Evolutionary conservation across 2,329 filamentous ascomycete genomes (phyloP).

Genomic region (Cadophora malorum): DNA sequence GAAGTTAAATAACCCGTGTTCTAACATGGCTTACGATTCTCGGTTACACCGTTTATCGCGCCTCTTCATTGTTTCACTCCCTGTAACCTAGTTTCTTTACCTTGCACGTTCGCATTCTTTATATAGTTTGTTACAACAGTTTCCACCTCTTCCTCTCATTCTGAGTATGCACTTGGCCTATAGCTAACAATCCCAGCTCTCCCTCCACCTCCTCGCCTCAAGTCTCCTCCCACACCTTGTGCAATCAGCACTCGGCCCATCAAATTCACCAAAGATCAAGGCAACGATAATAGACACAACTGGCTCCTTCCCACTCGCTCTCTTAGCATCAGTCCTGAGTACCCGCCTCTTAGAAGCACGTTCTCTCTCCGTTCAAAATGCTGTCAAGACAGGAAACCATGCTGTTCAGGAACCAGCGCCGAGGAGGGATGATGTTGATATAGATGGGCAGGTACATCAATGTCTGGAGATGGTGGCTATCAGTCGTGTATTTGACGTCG

Average conservation of each 20-base stretch:
- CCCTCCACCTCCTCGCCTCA: conserved; percentile 40
- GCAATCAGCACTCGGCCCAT: neutral
- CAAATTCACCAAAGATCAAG: conserved; percentile 28
- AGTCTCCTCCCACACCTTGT: conserved; percentile 32
- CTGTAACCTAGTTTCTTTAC: no score
- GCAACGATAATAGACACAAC: conserved; percentile 43
- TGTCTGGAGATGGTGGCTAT: conserved; percentile 59
- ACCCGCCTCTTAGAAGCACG: conserved; percentile 28
- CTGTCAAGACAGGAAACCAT: conserved; percentile 23
- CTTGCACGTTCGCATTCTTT: neutral
- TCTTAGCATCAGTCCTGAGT: conserved; percentile 40
- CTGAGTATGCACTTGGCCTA: neutral
- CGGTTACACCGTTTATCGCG: no score
- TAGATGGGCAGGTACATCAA: conserved; percentile 33
- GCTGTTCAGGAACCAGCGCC: neutral
- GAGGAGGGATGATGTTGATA: neutral
- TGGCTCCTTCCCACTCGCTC: conserved; percentile 40
- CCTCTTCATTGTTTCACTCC: no score
- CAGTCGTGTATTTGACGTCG: conserved; percentile 63
- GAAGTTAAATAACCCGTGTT: no score
- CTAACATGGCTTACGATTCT: no score
- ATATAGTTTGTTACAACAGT: neutral
- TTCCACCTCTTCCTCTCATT: neutral
- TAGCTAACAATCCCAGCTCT: conserved; percentile 35
- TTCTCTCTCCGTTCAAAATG: conserved; percentile 5